Conservation (phyloP, 2,329 filamentous ascomycete species). For the Fusarium nygamai region DNA sequence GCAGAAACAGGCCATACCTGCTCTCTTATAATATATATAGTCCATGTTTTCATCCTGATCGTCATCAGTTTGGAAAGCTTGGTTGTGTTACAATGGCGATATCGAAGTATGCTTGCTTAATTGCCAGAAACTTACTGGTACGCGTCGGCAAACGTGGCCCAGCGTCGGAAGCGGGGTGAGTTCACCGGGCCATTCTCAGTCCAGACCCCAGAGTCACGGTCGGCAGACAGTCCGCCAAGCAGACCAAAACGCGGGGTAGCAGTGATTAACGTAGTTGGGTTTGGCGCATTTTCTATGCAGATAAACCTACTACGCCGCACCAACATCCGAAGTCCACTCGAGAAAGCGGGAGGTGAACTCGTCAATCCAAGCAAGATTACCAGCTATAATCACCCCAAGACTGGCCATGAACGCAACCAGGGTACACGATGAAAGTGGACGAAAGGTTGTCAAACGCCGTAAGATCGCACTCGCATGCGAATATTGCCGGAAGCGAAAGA, state of each 20-base stretch:
- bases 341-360: neutral
- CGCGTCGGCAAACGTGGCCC: neutral
- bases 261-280: neutral
- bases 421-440: neutral
- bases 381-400: neutral
- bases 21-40: neutral
- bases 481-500: neutral
- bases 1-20: neutral
- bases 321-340: neutral
- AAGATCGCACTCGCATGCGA: neutral
- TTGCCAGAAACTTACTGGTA: neutral
- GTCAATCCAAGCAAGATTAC: neutral
- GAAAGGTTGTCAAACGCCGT: neutral
- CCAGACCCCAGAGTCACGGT: neutral
- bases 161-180: neutral
- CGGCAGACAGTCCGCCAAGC: neutral
- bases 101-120: neutral
- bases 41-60: rapidly evolving
- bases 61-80: neutral
- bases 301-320: neutral
- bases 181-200: neutral
- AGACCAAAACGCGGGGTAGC: neutral
- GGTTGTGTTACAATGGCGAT: neutral
- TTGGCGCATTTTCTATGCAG: neutral
- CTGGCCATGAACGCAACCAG: neutral